Evolutionary conservation across 1,139 yeast genomes (phyloP).

Genomic region (Spathaspora sp.): DNA sequence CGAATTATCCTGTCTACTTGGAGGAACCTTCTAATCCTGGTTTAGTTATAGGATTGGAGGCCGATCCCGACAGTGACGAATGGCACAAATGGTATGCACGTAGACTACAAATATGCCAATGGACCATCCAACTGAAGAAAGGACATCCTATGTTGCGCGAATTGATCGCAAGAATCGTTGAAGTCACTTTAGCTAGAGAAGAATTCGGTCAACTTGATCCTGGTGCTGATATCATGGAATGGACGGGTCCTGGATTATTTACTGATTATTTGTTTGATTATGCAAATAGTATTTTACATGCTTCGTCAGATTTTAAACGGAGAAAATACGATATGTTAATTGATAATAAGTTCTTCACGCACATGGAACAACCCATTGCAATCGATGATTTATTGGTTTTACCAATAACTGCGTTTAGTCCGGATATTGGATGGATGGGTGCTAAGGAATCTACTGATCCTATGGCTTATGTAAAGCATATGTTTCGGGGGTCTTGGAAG

Average conservation of each 20-base stretch:
- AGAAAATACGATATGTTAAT: not conserved
- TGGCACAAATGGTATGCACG: not conserved
- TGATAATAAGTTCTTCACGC: too few relatives aligned
- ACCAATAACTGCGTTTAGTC: not conserved
- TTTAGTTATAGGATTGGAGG: not conserved
- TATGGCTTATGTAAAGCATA: not conserved
- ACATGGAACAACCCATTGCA: too few relatives aligned
- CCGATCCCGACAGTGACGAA: constrained; percentile 24
- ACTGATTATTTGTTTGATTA: not conserved
- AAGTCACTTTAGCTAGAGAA: not conserved
- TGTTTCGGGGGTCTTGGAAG: not conserved
- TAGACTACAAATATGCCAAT: not conserved
- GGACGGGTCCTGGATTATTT: not conserved
- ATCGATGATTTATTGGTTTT: not conserved
- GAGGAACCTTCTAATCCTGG: not conserved
- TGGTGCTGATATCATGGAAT: not conserved
- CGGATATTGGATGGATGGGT: not conserved
- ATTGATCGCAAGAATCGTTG: not conserved
- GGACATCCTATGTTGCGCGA: not conserved
- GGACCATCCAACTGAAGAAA: not conserved
- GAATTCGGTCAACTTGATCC: not conserved
- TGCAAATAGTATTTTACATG: not conserved
- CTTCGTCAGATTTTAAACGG: not conserved
- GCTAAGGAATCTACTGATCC: not conserved
- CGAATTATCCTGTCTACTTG: not conserved